Base-by-base conservation (phyloP, 352 stramenopile genomes). In the Globisporangium yorkense region DNA sequence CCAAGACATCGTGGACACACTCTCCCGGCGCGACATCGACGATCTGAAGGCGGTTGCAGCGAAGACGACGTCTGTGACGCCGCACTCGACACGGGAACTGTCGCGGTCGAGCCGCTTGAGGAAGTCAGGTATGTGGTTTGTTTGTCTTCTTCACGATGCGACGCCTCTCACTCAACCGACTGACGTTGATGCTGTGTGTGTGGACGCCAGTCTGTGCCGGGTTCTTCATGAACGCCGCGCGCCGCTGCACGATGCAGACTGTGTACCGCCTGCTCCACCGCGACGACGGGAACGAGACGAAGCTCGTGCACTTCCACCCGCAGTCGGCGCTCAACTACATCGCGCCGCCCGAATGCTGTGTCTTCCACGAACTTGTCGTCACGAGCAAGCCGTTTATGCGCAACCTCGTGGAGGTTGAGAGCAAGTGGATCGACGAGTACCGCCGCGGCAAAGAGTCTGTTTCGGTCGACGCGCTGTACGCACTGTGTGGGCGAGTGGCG, bases 341-440 rank as follows among this genome's bases (percentile, higher is more conserved):
- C 13, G 49, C 70, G 4, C 67, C 75, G 21, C 84, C 84, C 5
- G 61, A 74, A 51, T 77, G 60, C 48, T 91, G 80, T 49, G 56
- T 93, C 2, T 91, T 84, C 54, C 79, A 89, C 2, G 79, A 93
- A 55, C 74, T 93, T 40, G 80, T 91, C 29, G 66, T 75, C 44
- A 90, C 80, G 18, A 89, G 74, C 62, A 84, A 81, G 13, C 73
- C 74, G 15, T 93, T 86, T 57, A 78, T 93, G 72, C 84, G 81
- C 24, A 51, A 73, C 50, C 66, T 77, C 15, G 47, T 89, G 6
- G 66, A 68, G 43, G 74, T 87, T 1, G 74, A 88, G 0, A 58
- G 61, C 43, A 41, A 51, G 27, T 93, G 84, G 84, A 59, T 93
- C 5, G 68, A 74, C 7, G 27, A 71, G 16, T 87, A 77, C 54